phyloP scores from a whole-genome alignment of 2,329 filamentous ascomycete genomes.

The Cadophora gregata region DNA sequence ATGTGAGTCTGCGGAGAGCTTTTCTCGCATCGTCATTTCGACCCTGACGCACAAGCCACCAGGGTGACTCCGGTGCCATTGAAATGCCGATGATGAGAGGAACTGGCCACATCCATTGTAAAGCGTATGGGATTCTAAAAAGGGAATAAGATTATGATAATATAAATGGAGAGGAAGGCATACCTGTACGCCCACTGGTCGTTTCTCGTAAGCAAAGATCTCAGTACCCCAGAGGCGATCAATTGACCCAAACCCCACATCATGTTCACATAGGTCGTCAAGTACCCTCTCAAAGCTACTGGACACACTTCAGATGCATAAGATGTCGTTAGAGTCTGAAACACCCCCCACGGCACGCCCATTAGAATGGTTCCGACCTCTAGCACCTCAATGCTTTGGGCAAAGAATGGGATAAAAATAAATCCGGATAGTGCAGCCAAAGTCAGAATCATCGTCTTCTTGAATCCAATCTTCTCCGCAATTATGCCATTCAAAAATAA shows the following conservation, averaged over 20 bases:
- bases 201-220: slow-evolving; percentile 47
- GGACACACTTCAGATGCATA: slow-evolving; percentile 47
- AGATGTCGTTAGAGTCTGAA: slow-evolving; percentile 45
- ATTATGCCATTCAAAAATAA: slow-evolving; percentile 54
- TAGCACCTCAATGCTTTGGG: slow-evolving; percentile 51
- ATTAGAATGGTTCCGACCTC: slow-evolving; percentile 52
- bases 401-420: slow-evolving; percentile 56
- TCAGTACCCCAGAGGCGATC: slow-evolving; percentile 54
- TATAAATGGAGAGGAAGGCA: background rate
- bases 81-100: slow-evolving; percentile 52
- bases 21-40: slow-evolving; percentile 2
- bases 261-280: slow-evolving; percentile 56
- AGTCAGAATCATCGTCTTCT: slow-evolving; percentile 53
- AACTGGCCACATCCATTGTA: slow-evolving; percentile 58
- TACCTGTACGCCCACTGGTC: slow-evolving; percentile 54
- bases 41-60: slow-evolving; percentile 12
- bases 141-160: background rate
- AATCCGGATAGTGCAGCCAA: slow-evolving; percentile 51
- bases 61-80: slow-evolving; percentile 50
- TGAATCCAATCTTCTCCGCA: slow-evolving; percentile 51
- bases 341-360: slow-evolving; percentile 55
- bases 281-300: slow-evolving; percentile 42
- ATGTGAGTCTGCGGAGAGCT: slow-evolving; percentile 13
- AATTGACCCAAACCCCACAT: slow-evolving; percentile 59
- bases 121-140: slow-evolving; percentile 26